phyloP scores from a whole-genome alignment of 2,329 filamentous ascomycete species.

The Nemania diffusa region DNA sequence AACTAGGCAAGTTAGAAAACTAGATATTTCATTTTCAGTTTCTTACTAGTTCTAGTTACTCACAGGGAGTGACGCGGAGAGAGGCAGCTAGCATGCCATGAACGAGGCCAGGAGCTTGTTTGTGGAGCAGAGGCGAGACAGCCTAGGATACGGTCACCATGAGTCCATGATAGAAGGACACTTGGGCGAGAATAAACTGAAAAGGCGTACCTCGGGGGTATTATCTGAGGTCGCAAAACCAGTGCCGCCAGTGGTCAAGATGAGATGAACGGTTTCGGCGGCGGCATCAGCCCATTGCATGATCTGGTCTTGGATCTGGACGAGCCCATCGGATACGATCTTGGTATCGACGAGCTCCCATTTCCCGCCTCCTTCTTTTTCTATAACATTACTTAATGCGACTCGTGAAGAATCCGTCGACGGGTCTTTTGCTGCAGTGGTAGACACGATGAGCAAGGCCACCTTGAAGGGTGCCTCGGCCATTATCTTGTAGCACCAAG shows the following conservation, averaged over 20 bases:
- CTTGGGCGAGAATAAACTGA: background rate
- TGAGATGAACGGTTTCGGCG: conserved; percentile 72
- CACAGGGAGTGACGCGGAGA: conserved; percentile 87
- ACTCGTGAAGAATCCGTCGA: conserved; percentile 79
- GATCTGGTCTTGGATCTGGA: conserved; percentile 79
- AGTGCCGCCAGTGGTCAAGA: conserved; percentile 91
- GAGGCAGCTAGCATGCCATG: conserved; percentile 94
- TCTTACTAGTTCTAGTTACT: conserved; percentile 49
- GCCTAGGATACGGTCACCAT: conserved; percentile 63
- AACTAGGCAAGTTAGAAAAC: conserved; percentile 63
- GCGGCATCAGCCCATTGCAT: conserved; percentile 77
- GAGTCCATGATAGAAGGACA: background rate
- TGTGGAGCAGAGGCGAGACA: conserved; percentile 80
- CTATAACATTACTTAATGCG: conserved; percentile 75
- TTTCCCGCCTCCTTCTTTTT: conserved; percentile 70
- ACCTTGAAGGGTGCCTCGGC: conserved; percentile 65
- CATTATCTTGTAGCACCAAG: conserved; percentile 41
- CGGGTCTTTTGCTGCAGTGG: conserved; percentile 84
- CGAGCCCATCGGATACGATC: conserved; percentile 82
- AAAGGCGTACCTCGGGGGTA: conserved; percentile 79
- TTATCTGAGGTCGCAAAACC: conserved; percentile 87
- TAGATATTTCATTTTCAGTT: background rate
- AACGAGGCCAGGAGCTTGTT: conserved; percentile 88
- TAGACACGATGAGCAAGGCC: conserved; percentile 88
- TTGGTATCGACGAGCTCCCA: conserved; percentile 77